Base-by-base conservation (phyloP, 371 early-diverging fungal species). In the Rhizopus stolonifer region DNA sequence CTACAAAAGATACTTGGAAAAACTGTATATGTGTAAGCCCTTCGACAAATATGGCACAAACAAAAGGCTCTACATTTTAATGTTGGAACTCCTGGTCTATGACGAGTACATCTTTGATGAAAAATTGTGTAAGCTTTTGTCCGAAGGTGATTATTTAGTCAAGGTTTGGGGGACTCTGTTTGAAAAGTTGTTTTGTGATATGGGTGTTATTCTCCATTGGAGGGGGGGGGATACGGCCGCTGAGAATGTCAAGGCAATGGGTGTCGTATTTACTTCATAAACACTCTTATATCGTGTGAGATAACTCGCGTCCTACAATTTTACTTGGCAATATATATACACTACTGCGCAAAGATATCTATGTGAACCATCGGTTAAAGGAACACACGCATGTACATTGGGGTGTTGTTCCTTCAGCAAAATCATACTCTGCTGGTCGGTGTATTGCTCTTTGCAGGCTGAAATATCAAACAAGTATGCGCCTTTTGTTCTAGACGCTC, bases 151-250 rank as follows among this genome's bases (percentile, higher is more conserved):
- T 46, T 54, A 54, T 25, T 5, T 46, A 11, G 54, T 54, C 5
- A 54, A 54, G 21, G 29, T 54, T 8, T 54, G 54, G 54, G 54
- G 54, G 13, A 46, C 40, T 21, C 17, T 54, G 29, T 13, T 54
- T 1, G 54, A 54, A 46, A 29, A 25, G 3, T 45, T 53, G 33
- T 52, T 52, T 52, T 45, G 44, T 18, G 45, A 45, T 22, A n/a
- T 45, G 2, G 34, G 52, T n/a, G 2, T 23, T 10, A 17, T 52
- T 6, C 52, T 44, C 14, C 52, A 52, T 23, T 52, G n/a, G n/a
- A n/a, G n/a, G n/a, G n/a, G 52, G 52, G 52, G 52, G 15, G 43
- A 52, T 44, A 52, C 52, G 44, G 52, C 44, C 17, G 15, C 52
- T 22, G 45, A 52, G 4, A 45, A 52, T 11, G 29, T 52, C 45